Evolutionary conservation across 768 basidiomycete species (phyloP), one percentile per base, ranked within the genome.

Genomic region (Pleurotus salmoneostramineus): DNA sequence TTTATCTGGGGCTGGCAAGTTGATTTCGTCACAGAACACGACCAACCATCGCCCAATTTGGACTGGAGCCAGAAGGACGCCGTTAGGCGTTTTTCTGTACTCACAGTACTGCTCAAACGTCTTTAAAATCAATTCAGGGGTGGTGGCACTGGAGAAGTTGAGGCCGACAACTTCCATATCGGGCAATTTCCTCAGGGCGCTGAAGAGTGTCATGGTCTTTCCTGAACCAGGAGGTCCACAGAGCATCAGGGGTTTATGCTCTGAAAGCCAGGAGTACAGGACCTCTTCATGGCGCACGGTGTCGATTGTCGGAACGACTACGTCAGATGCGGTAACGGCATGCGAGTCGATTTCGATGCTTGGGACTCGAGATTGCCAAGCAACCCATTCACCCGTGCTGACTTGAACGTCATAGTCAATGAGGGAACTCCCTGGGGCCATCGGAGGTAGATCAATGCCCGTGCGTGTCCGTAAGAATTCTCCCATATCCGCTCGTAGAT

Each of bases 41-140:
- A 99, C 95, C 50, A 99, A 82, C 97, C 97, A 99, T 47, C 95
- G 88, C 31, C 96, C 96, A 61, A 98, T 94, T 66, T 98, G 95
- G 3, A 89, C 74, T 7, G 97, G 97, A 3, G 97, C 88, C 54
- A 99, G 84, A 48, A 98, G 84, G 48, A 97, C 91, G n/a, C 97
- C 97, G 65, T 95, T 98, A 10, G 97, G 94, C 3, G 97, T 98
- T 75, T 98, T 98, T 56, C 95, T 83, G 68, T 96, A 98, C 74
- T 99, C 97, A 75, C 97, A 99, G 68, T 99, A 97, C 73, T 99
- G 97, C 70, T 98, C 97, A 70, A 99, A 98, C 5, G 97, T 98
- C 83, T 98, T 98, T 63, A 99, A 83, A 61, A 99, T 96, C 32
- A 99, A 83, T 68, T 98, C 97, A 0, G 97, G 97, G 1, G 95